Evolutionary conservation across 306 rosid genomes (phyloP).

Genomic region (Vigna angularis): DNA sequence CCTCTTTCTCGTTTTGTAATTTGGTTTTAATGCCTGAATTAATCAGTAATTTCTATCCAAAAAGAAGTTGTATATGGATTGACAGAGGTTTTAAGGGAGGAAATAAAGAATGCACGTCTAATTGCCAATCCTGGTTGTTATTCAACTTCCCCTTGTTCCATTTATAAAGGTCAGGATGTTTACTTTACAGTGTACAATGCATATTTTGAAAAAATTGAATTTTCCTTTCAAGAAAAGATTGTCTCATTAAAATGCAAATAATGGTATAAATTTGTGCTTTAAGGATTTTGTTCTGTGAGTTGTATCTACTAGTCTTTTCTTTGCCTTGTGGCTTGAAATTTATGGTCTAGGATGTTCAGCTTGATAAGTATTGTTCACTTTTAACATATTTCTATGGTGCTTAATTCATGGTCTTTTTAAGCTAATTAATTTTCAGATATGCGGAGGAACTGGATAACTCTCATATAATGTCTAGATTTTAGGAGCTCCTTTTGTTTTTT

Average conservation of each 20-base stretch:
- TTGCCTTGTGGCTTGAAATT: slow-evolving; percentile 18
- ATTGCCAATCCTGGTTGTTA: slow-evolving; percentile 98
- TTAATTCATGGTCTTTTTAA: background rate
- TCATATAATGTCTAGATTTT: background rate
- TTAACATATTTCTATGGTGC: background rate
- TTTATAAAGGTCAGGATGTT: slow-evolving; percentile 70
- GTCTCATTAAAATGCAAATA: background rate
- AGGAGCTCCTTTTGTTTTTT: background rate
- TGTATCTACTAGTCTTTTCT: slow-evolving; percentile 28
- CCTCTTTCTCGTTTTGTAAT: background rate
- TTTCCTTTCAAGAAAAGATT: background rate
- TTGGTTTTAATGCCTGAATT: slow-evolving; percentile 35
- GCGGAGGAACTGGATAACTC: background rate
- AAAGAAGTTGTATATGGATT: slow-evolving; percentile 93
- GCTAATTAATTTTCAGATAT: background rate
- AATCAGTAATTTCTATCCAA: slow-evolving; percentile 54
- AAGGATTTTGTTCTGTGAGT: slow-evolving; percentile 3
- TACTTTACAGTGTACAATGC: slow-evolving; percentile 22
- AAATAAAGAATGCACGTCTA: slow-evolving; percentile 75
- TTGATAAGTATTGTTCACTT: background rate
- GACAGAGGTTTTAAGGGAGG: slow-evolving; percentile 83
- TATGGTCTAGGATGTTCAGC: slow-evolving; percentile 26
- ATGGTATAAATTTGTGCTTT: background rate
- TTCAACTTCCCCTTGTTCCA: slow-evolving; percentile 94
- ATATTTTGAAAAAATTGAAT: background rate